Conservation (phyloP, 176 grass and related monocot species). For the Oryza coarctata region DNA sequence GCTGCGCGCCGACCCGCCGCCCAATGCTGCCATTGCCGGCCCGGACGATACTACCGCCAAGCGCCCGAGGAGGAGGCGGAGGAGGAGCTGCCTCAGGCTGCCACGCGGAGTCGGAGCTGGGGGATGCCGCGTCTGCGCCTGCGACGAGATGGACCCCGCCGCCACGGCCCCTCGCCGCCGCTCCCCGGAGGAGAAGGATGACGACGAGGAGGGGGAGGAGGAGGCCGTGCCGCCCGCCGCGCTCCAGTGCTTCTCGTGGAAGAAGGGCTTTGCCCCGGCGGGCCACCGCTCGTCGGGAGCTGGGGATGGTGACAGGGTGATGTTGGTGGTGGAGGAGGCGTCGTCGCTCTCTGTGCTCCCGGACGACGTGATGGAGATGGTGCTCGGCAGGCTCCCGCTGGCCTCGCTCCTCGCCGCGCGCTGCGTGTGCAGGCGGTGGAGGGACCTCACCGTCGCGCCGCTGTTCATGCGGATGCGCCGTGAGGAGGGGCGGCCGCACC, state of each 20-base stretch:
- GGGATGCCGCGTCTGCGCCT: slow-evolving; percentile 75
- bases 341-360: slow-evolving; percentile 45
- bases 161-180: slow-evolving; percentile 16
- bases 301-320: background rate
- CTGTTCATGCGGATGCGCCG: slow-evolving; percentile 63
- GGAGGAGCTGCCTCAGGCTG: slow-evolving; percentile 53
- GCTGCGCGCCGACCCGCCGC: slow-evolving; percentile 36
- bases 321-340: background rate
- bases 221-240: background rate
- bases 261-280: slow-evolving; percentile 6
- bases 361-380: slow-evolving; percentile 84
- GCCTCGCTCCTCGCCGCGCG: slow-evolving; percentile 66
- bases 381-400: slow-evolving; percentile 66
- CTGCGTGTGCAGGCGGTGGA: slow-evolving; percentile 87
- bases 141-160: slow-evolving; percentile 58
- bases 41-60: background rate
- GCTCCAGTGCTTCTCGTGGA: slow-evolving; percentile 53
- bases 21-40: background rate
- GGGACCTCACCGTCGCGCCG: slow-evolving; percentile 54
- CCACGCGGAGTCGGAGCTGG: slow-evolving; percentile 52
- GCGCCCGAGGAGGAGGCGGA: background rate
- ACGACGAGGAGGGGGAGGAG: slow-evolving; percentile 11
- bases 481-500: slow-evolving; percentile 6
- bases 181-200: background rate
- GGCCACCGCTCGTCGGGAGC: background rate